These are phyloP conservation scores for Raffaelea albimanens DNA, from an alignment of 2,329 filamentous ascomycete species.

Conservation along the genomic window DNA sequence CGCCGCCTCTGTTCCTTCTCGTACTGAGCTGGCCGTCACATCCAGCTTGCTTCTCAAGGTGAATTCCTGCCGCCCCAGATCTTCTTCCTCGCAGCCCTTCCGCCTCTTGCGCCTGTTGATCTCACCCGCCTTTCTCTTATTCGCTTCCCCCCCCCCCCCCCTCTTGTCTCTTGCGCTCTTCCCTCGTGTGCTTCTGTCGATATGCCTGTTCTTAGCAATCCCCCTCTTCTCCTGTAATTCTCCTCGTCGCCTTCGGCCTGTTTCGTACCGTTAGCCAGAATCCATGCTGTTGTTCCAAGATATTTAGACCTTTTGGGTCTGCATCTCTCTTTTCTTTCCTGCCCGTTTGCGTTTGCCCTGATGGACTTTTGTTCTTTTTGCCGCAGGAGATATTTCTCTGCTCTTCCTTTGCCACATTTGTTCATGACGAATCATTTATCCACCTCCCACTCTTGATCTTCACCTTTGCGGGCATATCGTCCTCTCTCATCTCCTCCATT, in stretches of 20 bases:
- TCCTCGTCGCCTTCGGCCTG: conserved; percentile 1
- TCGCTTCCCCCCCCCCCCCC: not conserved
- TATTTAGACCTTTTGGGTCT: not conserved
- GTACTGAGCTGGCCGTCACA: conserved; percentile 35
- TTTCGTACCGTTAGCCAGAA: not conserved
- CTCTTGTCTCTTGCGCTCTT: conserved; percentile 2
- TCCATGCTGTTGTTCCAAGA: not conserved
- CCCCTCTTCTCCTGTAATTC: not conserved
- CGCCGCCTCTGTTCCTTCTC: conserved; percentile 24
- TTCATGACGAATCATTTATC: no score
- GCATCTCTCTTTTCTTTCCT: not conserved
- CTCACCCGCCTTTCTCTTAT: not conserved
- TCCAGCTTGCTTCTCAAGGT: conserved; percentile 31
- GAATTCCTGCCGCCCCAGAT: conserved; percentile 21
- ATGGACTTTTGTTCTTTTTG: no score
- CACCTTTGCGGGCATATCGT: not conserved
- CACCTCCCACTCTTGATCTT: not conserved
- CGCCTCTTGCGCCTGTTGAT: not conserved
- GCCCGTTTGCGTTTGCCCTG: no score
- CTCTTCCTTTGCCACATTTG: no score
- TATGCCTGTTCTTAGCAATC: not conserved
- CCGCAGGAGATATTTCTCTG: no score
- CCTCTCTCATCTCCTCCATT: not conserved
- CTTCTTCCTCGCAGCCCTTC: not conserved
- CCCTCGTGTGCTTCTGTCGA: conserved; percentile 1